These are phyloP conservation scores for Bromus sterilis DNA, from an alignment of 176 grass and related monocot species.

Conservation along the genomic window DNA sequence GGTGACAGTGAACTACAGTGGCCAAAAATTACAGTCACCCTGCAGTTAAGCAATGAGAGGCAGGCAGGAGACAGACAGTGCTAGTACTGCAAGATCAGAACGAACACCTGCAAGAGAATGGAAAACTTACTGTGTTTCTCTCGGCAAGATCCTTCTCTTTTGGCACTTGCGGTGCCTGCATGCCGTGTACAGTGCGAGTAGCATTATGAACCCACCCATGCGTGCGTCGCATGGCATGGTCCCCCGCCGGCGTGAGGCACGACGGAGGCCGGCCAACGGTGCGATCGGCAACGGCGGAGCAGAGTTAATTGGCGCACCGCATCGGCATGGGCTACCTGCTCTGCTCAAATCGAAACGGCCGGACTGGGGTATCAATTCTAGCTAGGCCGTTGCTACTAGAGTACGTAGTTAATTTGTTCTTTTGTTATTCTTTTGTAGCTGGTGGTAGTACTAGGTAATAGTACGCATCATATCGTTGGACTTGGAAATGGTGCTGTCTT, in stretches of 20 bases:
- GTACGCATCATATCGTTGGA: neutral
- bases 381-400: neutral
- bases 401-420: neutral
- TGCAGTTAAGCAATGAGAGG: neutral
- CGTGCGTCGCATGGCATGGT: neutral
- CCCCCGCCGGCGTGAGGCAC: neutral
- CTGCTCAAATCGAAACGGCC: neutral
- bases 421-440: neutral
- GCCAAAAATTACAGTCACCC: neutral
- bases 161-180: neutral
- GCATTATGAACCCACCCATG: neutral
- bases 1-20: neutral
- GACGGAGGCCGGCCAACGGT: neutral
- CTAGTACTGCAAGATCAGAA: neutral
- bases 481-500: neutral
- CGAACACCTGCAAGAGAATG: neutral
- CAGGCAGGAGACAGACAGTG: neutral
- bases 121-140: neutral
- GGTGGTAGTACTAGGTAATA: neutral
- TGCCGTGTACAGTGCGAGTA: neutral
- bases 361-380: neutral
- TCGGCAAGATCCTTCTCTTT: conserved; percentile 28
- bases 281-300: neutral
- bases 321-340: conserved; percentile 7
- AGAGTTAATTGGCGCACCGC: conserved; percentile 13